Evolutionary conservation across 2,329 filamentous ascomycete genomes (phyloP), one percentile per base, ranked within the genome.

Genomic region (Diaporthe eres): DNA sequence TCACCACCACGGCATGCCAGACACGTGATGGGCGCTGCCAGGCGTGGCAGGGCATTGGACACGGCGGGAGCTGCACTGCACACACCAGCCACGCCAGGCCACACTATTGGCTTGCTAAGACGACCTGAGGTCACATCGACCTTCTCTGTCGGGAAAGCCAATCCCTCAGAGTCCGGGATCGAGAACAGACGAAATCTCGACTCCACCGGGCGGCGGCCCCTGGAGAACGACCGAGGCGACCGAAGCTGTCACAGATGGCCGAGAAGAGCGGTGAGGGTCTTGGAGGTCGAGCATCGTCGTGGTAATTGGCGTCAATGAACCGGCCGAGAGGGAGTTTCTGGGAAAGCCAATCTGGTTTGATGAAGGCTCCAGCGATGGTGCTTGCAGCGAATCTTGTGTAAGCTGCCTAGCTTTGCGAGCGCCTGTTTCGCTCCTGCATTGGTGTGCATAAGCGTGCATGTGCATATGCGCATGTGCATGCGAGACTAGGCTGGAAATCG

Each of bases 391-490:
- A 10, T 60, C 71, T 58, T 72, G 53, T 61, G 25, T 60, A 15
- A 51, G 63, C 47, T 44, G 42, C 34, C 47, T 67, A 74, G 42
- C 57, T 22, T 51, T 39, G 65, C 34, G 49, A 55, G 65, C 49
- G 63, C 67, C 74, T 74, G 75, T 76, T 76, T 76, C 75, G 75
- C 53, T 60, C 71, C 61, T 76, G 71, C 75, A 71, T 76, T 74
- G 72, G 75, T 76, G 75, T 65, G 44, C 67, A 71, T 75, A 61
- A 70, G 70, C 57, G 57, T 67, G 58, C 58, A 68, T 67, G 72
- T 57, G 34, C 71, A 55, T 58, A 63, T 34, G 70, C 37, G 70
- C 68, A 34, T 71, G 51, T 55, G 57, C 57, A 47, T 72, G 60
- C 61, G n/a, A 34, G 61, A 37, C 44, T 68, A 53, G 47, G 22